These are phyloP conservation scores for Aspergillus sojae DNA, from an alignment of 2,329 filamentous ascomycete species.

Conservation along the genomic window DNA sequence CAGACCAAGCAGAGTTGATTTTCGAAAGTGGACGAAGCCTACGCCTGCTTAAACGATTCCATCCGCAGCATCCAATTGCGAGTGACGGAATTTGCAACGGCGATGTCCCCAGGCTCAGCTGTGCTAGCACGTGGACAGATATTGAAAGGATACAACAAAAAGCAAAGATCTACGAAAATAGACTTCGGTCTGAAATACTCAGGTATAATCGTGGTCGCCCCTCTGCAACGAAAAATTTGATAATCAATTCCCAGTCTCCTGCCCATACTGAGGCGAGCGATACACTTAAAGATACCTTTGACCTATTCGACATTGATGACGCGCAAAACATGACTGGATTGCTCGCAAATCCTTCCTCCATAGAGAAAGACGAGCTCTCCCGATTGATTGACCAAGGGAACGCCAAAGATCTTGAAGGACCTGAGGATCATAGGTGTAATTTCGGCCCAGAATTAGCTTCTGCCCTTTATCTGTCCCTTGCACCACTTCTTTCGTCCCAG, in stretches of 20 bases:
- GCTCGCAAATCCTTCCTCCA: constrained; percentile 24
- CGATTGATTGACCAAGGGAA: constrained; percentile 30
- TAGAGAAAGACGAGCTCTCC: constrained; percentile 34
- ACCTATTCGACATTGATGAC: constrained; percentile 41
- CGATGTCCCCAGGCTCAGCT: constrained; percentile 62
- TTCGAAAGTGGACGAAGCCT: constrained; percentile 80
- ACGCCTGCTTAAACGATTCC: constrained; percentile 69
- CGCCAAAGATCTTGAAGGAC: constrained; percentile 18
- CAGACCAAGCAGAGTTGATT: constrained; percentile 70
- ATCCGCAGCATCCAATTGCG: constrained; percentile 71
- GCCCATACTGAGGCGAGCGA: constrained; percentile 2
- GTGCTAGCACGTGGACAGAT: constrained; percentile 72
- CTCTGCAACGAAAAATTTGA: constrained; percentile 25
- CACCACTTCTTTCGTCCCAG: constrained; percentile 72
- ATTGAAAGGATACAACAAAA: constrained; percentile 66
- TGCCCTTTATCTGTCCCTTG: constrained; percentile 71
- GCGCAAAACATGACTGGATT: constrained; percentile 27
- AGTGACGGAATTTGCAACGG: constrained; percentile 51
- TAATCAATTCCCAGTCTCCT: not conserved
- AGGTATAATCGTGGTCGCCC: constrained; percentile 35
- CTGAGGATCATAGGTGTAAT: constrained; percentile 15
- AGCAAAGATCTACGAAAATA: constrained; percentile 50
- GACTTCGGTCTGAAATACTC: constrained; percentile 41
- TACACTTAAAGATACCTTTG: constrained; percentile 29
- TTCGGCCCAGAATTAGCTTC: constrained; percentile 48